A percentile compares a stretch with the other conserved stretches of the same genome.
Conservation (phyloP, 352 stramenopile species). For the Phytophthora ohioensis region DNA sequence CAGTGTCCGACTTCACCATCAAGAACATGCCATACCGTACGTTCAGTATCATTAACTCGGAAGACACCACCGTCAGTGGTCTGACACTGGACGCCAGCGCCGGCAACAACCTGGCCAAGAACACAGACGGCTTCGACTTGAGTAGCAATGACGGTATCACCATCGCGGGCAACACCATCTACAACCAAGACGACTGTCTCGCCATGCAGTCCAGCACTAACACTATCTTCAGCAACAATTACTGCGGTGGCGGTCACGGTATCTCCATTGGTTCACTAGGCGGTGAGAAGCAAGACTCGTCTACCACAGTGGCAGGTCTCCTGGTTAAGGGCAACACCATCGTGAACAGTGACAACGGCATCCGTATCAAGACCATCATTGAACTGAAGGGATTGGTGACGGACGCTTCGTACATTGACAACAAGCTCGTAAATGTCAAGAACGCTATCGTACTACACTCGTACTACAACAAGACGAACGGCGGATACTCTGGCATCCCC, state of each 20-base stretch:
- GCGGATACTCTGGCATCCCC: constrained; percentile 30
- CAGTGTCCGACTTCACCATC: constrained; percentile 38
- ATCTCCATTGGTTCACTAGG: constrained; percentile 33
- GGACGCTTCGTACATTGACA: constrained; percentile 24
- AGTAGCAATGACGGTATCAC: constrained; percentile 23
- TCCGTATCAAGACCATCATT: constrained; percentile 29
- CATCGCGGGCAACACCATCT: constrained; percentile 24
- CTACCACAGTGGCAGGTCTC: constrained; percentile 26
- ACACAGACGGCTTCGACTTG: constrained; percentile 31
- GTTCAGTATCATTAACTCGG: constrained; percentile 37
- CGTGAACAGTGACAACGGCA: constrained; percentile 35
- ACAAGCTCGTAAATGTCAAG: constrained; percentile 26
- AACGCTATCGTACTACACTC: constrained; percentile 26
- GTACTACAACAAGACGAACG: constrained; percentile 28
- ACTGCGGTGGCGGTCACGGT: constrained; percentile 28
- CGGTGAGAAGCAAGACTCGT: constrained; percentile 7
- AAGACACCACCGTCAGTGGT: constrained; percentile 24
- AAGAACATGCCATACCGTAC: constrained; percentile 33
- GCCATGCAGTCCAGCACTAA: constrained; percentile 25
- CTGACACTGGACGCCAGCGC: constrained; percentile 25
- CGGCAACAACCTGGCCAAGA: constrained; percentile 13
- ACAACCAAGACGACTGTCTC: constrained; percentile 26
- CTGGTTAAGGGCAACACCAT: constrained; percentile 32
- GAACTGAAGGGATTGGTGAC: constrained; percentile 28
- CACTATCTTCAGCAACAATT: constrained; percentile 22